phyloP scores from a whole-genome alignment of 2,329 filamentous ascomycete species.

The Nothophoma quercina region DNA sequence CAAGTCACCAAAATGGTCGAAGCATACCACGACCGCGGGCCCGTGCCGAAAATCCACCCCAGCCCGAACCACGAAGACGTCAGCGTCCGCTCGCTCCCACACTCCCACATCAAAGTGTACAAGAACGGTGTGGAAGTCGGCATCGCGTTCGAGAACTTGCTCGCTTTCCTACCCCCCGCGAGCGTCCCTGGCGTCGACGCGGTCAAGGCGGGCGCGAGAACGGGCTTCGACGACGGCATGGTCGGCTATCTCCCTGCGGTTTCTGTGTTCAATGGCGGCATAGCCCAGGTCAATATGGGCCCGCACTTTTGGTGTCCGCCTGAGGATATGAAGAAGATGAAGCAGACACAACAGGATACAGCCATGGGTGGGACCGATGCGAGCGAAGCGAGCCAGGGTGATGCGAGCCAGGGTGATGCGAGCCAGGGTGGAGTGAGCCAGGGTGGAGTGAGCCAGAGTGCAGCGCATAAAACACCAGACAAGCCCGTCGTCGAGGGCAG shows the following conservation, averaged over 20 bases:
- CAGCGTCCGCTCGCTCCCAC: constrained; percentile 83
- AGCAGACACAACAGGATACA: constrained; percentile 46
- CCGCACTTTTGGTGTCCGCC: constrained; percentile 92
- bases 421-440: too few relatives aligned
- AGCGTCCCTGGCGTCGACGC: constrained; percentile 75
- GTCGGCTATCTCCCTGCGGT: constrained; percentile 95
- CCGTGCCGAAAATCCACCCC: constrained; percentile 70
- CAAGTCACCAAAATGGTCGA: constrained; percentile 88
- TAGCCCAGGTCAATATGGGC: constrained; percentile 93
- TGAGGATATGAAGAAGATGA: constrained; percentile 60
- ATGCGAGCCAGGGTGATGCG: too few relatives aligned
- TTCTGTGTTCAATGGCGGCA: constrained; percentile 88
- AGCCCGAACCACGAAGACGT: constrained; percentile 76
- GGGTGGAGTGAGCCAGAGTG: too few relatives aligned
- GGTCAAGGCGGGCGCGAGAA: constrained; percentile 75
- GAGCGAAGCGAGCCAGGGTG: too few relatives aligned
- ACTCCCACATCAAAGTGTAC: constrained; percentile 86
- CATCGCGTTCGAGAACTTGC: constrained; percentile 84
- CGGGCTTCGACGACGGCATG: constrained; percentile 92
- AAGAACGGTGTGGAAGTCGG: constrained; percentile 91
- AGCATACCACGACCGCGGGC: constrained; percentile 61
- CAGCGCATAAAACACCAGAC: too few relatives aligned
- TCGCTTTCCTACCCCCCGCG: constrained; percentile 90
- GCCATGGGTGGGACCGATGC: constrained; percentile 37
- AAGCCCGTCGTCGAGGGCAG: constrained; percentile 37